Base-by-base conservation (phyloP, 2,329 filamentous ascomycete species). In the Colletotrichum eleusines region DNA sequence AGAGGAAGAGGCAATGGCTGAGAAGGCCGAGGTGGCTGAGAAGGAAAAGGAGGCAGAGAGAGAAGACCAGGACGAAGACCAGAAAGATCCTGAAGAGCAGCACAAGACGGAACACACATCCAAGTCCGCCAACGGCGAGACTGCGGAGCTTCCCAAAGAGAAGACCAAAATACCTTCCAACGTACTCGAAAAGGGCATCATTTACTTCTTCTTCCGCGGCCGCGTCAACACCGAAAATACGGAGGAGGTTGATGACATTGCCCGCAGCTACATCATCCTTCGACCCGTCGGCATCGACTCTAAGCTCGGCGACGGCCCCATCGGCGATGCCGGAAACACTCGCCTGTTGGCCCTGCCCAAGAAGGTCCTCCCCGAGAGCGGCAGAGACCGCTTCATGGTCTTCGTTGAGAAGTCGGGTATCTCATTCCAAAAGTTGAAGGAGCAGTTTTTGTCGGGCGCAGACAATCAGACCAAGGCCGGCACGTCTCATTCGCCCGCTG, bases 181-280 rank as follows among this genome's bases (percentile, higher is more conserved):
- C 60, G 89, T 97, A 31, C 85, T 97, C 2, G 94, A 98, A 77
- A 97, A 96, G 76, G 94, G 94, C 4, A 88, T 96, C 75, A 90
- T 97, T 74, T 97, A 97, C 84, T 97, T 97, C 86, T 97, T 97
- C 84, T 91, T 92, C 76, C 91, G 94, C 23, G 90, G 90, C 9
- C 90, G 94, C 16, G 93, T 97, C 46, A 89, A 89, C 61, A 86
- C 93, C 33, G 88, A 94, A 5, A 86, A 93, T 8, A 91, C 94
- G 0, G 86, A 91, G 23, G 86, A 87, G 55, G 84, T 95, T 1
- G 81, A 87, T 50, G 94, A 97, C 63, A 87, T 97, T 59, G 89
- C 92, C 51, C 91, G 94, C 59, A 94, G 88, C 73, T 95, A 92
- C 82, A 90, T 97, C 76, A 87, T 97, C 18, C 86, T 97, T 5